Conservation (phyloP, 2,329 filamentous ascomycete species). For the Aspergillus uvarum region DNA sequence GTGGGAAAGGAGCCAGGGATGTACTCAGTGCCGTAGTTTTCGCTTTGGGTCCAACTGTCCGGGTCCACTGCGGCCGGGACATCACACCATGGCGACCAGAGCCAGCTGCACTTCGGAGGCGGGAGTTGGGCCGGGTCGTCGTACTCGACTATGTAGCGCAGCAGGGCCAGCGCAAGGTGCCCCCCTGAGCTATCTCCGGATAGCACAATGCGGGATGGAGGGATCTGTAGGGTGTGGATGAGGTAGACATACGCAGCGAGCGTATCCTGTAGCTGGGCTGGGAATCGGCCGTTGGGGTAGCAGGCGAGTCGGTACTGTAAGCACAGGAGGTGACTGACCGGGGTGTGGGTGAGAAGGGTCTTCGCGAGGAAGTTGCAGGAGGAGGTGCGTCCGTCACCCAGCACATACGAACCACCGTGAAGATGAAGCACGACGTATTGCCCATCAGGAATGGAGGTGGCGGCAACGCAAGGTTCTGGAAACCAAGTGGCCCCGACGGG, state of each 20-base stretch:
- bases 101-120: constrained; percentile 15
- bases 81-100: constrained; percentile 20
- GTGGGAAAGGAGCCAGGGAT: constrained; percentile 16
- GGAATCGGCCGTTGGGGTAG: constrained; percentile 21
- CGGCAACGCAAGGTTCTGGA: constrained; percentile 6
- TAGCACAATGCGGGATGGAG: constrained; percentile 22
- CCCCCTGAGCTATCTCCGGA: constrained; percentile 26
- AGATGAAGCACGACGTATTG: constrained; percentile 19
- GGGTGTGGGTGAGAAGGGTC: constrained; percentile 15
- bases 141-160: constrained; percentile 22
- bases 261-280: constrained; percentile 26
- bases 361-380: constrained; percentile 17
- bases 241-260: constrained; percentile 25
- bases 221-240: constrained; percentile 19
- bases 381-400: constrained; percentile 18
- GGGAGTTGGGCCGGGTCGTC: constrained; percentile 8
- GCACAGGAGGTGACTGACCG: constrained; percentile 13
- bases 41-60: constrained; percentile 9
- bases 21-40: constrained; percentile 19
- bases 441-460: constrained; percentile 5
- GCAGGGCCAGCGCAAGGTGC: constrained; percentile 22
- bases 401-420: constrained; percentile 21
- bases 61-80: constrained; percentile 9
- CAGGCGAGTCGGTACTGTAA: constrained; percentile 25
- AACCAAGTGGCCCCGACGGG: constrained; percentile 21